Evolutionary conservation across 352 stramenopile genomes (phyloP).

Genomic region (Phytopythium ostracodes): DNA sequence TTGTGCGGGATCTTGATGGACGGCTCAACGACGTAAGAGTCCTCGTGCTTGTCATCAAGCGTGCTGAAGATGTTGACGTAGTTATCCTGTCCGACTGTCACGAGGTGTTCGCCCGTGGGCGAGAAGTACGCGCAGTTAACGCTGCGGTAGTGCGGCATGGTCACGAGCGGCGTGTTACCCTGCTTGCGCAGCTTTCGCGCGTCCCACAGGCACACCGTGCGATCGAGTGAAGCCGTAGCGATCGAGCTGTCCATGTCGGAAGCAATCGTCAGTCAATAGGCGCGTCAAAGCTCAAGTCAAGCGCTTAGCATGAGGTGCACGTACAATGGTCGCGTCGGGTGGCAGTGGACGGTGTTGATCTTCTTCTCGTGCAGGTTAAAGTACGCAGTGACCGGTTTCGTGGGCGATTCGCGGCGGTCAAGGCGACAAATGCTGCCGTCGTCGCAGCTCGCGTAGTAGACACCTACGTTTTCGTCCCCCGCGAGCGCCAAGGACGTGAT

Average conservation of each 20-base stretch:
- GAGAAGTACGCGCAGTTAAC: slow-evolving; percentile 89
- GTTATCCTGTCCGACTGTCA: slow-evolving; percentile 82
- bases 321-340: slow-evolving; percentile 59
- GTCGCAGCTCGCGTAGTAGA: slow-evolving; percentile 56
- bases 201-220: slow-evolving; percentile 83
- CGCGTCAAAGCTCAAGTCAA: neutral
- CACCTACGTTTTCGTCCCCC: slow-evolving; percentile 2
- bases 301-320: slow-evolving; percentile 12
- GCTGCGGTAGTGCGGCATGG: slow-evolving; percentile 65
- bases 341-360: slow-evolving; percentile 80
- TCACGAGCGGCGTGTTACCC: slow-evolving; percentile 41
- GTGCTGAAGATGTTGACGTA: slow-evolving; percentile 75
- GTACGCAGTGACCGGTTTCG: neutral
- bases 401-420: slow-evolving; percentile 31
- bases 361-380: slow-evolving; percentile 81
- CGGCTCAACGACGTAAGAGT: slow-evolving; percentile 21
- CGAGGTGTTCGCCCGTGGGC: slow-evolving; percentile 55
- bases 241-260: slow-evolving; percentile 37
- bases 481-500: slow-evolving; percentile 57
- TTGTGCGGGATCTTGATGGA: slow-evolving; percentile 69
- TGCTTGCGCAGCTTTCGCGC: slow-evolving; percentile 42
- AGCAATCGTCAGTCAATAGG: slow-evolving; percentile 1
- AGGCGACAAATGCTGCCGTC: slow-evolving; percentile 54
- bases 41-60: slow-evolving; percentile 18
- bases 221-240: slow-evolving; percentile 75